Percentiles rank a stretch among this genome's conserved stretches.
phyloP scores from a whole-genome alignment of 73 alveolate species.

The Halteria grandinella region DNA sequence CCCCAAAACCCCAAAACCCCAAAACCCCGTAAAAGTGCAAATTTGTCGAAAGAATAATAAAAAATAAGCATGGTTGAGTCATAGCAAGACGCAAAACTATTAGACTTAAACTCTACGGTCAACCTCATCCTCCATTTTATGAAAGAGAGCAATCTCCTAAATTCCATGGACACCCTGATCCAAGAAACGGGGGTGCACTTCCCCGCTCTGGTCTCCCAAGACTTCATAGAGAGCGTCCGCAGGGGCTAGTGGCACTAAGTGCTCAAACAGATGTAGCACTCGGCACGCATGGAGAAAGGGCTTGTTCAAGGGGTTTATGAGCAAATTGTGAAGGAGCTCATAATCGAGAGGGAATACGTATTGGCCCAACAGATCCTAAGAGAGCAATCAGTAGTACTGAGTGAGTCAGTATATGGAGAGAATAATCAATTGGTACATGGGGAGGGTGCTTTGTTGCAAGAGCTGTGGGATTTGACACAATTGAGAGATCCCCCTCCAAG shows the following conservation, averaged over 20 bases:
- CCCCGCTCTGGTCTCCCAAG: not conserved
- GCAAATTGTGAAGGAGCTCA: constrained; percentile 7
- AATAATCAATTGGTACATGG: too few relatives aligned
- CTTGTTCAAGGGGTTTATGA: constrained; percentile 23
- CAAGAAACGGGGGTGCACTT: constrained; percentile 1
- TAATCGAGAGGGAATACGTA: constrained; percentile 3
- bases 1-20: too few relatives aligned
- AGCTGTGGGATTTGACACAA: constrained; percentile 25
- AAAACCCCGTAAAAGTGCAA: too few relatives aligned
- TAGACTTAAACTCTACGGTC: constrained; percentile 14
- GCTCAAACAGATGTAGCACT: constrained; percentile 4
- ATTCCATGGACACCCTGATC: not conserved
- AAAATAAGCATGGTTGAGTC: too few relatives aligned
- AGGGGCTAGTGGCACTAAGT: constrained; percentile 43
- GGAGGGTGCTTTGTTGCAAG: too few relatives aligned
- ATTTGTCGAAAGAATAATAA: too few relatives aligned
- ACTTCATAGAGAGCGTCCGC: constrained; percentile 1
- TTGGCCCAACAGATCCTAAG: constrained; percentile 2
- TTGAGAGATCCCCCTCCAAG: constrained; percentile 37
- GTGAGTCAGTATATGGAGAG: constrained; percentile 4
- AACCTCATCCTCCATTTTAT: constrained; percentile 21
- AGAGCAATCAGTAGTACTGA: not conserved
- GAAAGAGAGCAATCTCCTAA: constrained; percentile 11
- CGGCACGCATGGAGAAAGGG: not conserved
- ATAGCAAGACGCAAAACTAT: too few relatives aligned